Conservation (phyloP, 306 rosid genomes). For the Vigna nakashimae region DNA sequence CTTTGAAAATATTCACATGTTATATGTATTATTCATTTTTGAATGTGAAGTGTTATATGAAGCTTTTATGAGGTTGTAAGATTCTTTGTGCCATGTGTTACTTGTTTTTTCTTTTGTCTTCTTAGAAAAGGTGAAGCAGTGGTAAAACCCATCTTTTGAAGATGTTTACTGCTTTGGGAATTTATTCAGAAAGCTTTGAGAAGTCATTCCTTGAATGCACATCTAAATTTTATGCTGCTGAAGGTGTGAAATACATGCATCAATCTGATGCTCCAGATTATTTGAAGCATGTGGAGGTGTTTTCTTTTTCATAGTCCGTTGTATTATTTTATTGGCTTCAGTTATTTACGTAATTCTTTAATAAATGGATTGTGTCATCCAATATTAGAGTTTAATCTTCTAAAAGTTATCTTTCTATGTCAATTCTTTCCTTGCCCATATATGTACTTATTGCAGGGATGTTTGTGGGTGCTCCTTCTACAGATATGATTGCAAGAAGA, state of each 20-base stretch:
- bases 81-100: constrained; percentile 35
- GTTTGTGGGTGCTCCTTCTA: constrained; percentile 47
- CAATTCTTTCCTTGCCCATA: constrained; percentile 34
- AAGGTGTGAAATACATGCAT: constrained; percentile 97
- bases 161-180: constrained; percentile 98
- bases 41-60: too few relatives aligned
- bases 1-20: too few relatives aligned
- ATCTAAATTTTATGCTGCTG: constrained; percentile 96
- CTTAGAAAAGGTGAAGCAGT: constrained; percentile 95
- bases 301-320: constrained; percentile 41
- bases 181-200: constrained; percentile 91
- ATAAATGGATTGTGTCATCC: constrained; percentile 35
- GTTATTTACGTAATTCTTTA: constrained; percentile 7
- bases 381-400: constrained; percentile 34
- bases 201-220: constrained; percentile 95
- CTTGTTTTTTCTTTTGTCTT: constrained; percentile 34
- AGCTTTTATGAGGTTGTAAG: not conserved
- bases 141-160: constrained; percentile 91
- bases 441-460: constrained; percentile 42
- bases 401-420: constrained; percentile 25
- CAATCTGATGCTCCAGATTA: constrained; percentile 98
- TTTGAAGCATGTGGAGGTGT: constrained; percentile 98
- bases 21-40: too few relatives aligned
- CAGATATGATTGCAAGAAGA: constrained; percentile 98
- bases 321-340: constrained; percentile 26